Base-by-base conservation (phyloP, 495 filamentous ascomycete species). In the Neurospora sp. region DNA sequence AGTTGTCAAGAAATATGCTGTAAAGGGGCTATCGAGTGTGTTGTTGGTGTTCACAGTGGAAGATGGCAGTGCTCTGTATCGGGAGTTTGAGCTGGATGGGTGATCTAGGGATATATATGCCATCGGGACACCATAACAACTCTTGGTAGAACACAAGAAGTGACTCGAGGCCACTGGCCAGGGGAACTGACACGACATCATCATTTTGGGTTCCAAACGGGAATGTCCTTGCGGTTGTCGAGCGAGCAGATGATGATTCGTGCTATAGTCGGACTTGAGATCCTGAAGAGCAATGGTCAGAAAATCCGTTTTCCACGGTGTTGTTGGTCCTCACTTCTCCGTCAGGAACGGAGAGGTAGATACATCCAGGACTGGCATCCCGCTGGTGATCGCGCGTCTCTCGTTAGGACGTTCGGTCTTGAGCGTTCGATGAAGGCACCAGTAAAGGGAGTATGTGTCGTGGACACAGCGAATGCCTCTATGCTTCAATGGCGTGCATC, bases 361-460 rank as follows among this genome's bases (percentile, higher is more conserved):
- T 6, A 59, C 4, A 59, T 59, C 20, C 10, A 27, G 6, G 27
- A 31, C 10, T 61, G 53, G 0, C 53, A 31, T 61, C 6, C 53
- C 10, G 22, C 10, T 16, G 2, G 22, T 31, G 22, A 3, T 61
- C 12, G 53, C 53, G 22, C 22, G 3, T 8, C 5, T 20, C 22
- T 61, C 12, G 9, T 3, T 1, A 8, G 12, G 12, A 61, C 22
- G 6, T 61, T 3, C 3, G 22, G 22, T 61, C 22, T 31, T 7
- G 22, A 22, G 45, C 4, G 53, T 16, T 8, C 12, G 12, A 31
- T 31, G 22, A 31, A 7, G 47, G 12, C 9, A 31, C 3, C 10
- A 1, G 0, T 14, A 16, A 1, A 61, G 3, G 9, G 3, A 31
- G 0, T 0, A 61, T 31, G 14, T 31, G 12, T 31, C 0, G 12